These are phyloP conservation scores for Trichoderma semiorbis DNA, from an alignment of 2,329 filamentous ascomycete species.

Conservation along the genomic window DNA sequence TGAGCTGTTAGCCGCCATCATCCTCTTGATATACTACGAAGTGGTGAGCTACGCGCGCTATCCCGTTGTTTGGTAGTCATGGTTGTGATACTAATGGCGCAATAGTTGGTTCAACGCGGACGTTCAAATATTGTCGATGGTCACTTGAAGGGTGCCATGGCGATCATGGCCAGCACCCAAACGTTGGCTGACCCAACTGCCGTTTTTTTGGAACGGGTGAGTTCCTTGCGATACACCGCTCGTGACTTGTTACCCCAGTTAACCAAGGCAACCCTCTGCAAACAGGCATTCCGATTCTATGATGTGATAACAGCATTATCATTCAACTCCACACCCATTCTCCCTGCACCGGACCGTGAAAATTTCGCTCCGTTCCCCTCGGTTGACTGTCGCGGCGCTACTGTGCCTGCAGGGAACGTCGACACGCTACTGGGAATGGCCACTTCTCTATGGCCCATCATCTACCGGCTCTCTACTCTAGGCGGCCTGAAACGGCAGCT, in stretches of 20 bases:
- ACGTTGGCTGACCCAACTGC: slow-evolving; percentile 48
- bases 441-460: slow-evolving; percentile 60
- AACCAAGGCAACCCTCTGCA: slow-evolving; percentile 23
- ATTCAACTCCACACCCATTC: slow-evolving; percentile 55
- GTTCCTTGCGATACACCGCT: slow-evolving; percentile 7
- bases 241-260: not conserved
- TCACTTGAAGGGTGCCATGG: slow-evolving; percentile 60
- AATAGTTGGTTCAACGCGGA: slow-evolving; percentile 57
- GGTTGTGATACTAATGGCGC: slow-evolving; percentile 15
- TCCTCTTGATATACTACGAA: slow-evolving; percentile 62
- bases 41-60: slow-evolving; percentile 45
- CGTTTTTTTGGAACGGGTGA: slow-evolving; percentile 57
- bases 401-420: slow-evolving; percentile 49
- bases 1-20: slow-evolving; percentile 58
- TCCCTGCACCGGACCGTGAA: slow-evolving; percentile 45
- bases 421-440: slow-evolving; percentile 60
- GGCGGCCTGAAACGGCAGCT: slow-evolving; percentile 51
- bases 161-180: slow-evolving; percentile 53
- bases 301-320: slow-evolving; percentile 63
- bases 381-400: slow-evolving; percentile 41
- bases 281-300: slow-evolving; percentile 61
- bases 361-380: slow-evolving; percentile 46
- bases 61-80: no score
- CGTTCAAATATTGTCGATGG: slow-evolving; percentile 58
- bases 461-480: slow-evolving; percentile 57